Percentiles rank a stretch among this genome's conserved stretches.
phyloP scores from a whole-genome alignment of 495 filamentous ascomycete genomes.

The Emericellopsis terricola region DNA sequence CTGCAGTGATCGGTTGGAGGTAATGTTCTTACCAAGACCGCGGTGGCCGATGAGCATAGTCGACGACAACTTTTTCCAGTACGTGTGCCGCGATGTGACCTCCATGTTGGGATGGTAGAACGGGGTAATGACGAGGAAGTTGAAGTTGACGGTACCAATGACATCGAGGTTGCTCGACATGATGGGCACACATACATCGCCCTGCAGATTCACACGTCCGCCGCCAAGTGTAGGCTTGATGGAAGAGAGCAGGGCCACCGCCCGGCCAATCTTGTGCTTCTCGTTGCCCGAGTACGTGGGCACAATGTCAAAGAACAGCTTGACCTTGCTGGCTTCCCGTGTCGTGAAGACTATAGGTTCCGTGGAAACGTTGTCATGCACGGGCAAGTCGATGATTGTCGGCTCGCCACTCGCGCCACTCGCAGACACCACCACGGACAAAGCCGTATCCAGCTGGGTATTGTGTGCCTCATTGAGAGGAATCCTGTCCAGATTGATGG shows the following conservation, averaged over 20 bases:
- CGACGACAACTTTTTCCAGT: constrained; percentile 58
- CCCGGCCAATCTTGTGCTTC: constrained; percentile 77
- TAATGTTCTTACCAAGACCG: constrained; percentile 81
- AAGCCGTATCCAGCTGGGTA: constrained; percentile 82
- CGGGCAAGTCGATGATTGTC: constrained; percentile 76
- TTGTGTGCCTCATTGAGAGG: constrained; percentile 73
- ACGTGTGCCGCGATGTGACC: constrained; percentile 74
- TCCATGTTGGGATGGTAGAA: constrained; percentile 89
- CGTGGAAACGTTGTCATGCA: constrained; percentile 83
- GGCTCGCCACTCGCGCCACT: constrained; percentile 72
- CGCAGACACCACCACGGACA: constrained; percentile 86
- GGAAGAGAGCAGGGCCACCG: constrained; percentile 72
- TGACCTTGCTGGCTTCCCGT: constrained; percentile 58
- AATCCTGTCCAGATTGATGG: constrained; percentile 80
- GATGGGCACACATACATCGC: constrained; percentile 86
- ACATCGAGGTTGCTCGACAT: constrained; percentile 69
- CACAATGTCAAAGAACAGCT: constrained; percentile 84
- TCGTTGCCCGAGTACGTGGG: constrained; percentile 92
- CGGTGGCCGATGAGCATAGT: constrained; percentile 92
- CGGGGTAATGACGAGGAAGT: constrained; percentile 86
- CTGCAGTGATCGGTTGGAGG: constrained; percentile 67
- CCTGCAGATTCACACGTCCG: constrained; percentile 66
- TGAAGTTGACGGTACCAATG: constrained; percentile 89
- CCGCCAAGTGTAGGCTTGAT: constrained; percentile 66
- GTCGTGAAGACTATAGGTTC: constrained; percentile 84